Conservation (phyloP, 1,284 basidiomycete genomes). For the Mycosarcoma mackinlayi region DNA sequence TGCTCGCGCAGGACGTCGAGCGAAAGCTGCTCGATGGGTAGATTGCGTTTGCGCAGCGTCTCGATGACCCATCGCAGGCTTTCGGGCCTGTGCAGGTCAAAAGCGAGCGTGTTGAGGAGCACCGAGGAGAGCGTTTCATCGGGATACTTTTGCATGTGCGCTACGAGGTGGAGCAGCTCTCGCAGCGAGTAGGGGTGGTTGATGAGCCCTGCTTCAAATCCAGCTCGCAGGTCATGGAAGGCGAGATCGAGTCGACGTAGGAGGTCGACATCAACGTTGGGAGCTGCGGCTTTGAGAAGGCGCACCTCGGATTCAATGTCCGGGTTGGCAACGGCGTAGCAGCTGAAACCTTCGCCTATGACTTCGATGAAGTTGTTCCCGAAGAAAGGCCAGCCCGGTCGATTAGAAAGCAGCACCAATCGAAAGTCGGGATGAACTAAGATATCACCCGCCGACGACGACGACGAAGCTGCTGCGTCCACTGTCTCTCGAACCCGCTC, state of each 20-base stretch:
- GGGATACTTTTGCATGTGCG: constrained; percentile 68
- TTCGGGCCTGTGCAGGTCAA: constrained; percentile 68
- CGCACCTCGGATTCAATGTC: constrained; percentile 66
- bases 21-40: constrained; percentile 57
- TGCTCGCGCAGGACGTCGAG: constrained; percentile 56
- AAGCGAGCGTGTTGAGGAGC: constrained; percentile 68
- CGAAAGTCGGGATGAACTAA: constrained; percentile 68
- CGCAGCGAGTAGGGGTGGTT: constrained; percentile 69
- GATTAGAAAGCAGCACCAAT: constrained; percentile 68
- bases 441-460: constrained; percentile 39
- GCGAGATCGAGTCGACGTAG: constrained; percentile 65
- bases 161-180: constrained; percentile 68
- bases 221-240: constrained; percentile 67
- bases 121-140: constrained; percentile 65
- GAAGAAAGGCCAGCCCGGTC: constrained; percentile 68
- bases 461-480: background rate
- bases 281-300: constrained; percentile 66
- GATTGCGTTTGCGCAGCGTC: constrained; percentile 59
- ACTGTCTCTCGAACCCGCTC: constrained; percentile 10
- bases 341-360: constrained; percentile 68
- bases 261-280: constrained; percentile 54
- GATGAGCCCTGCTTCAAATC: constrained; percentile 65
- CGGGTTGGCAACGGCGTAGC: constrained; percentile 68
- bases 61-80: constrained; percentile 65
- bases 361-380: constrained; percentile 67